A percentile compares a stretch with the other conserved stretches of the same genome.
These are phyloP conservation scores for Sporobolomyces roseus DNA, from an alignment of 768 basidiomycete genomes.

Conservation along the genomic window DNA sequence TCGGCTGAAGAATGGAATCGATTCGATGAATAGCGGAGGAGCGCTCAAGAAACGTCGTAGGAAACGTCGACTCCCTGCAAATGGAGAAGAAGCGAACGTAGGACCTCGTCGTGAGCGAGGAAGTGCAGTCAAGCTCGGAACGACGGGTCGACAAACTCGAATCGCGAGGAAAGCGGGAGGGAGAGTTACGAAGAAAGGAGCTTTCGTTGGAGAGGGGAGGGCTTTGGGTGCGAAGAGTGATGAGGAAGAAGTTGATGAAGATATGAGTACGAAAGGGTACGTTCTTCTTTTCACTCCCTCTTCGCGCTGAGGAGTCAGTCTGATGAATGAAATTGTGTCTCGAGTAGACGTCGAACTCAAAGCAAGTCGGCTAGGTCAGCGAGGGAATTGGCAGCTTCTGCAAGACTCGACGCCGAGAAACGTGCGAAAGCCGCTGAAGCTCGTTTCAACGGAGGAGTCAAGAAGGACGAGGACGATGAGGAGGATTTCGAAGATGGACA, in stretches of 20 bases:
- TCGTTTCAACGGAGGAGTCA: neutral
- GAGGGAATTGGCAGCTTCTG: conserved; percentile 18
- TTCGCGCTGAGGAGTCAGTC: neutral
- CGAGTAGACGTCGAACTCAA: conserved; percentile 7
- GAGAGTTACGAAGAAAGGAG: conserved; percentile 23
- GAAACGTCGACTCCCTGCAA: neutral
- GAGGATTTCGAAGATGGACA: neutral
- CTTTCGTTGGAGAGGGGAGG: conserved; percentile 24
- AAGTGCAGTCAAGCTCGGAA: conserved; percentile 13
- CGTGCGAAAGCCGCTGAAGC: conserved; percentile 12
- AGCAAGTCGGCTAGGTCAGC: conserved; percentile 13
- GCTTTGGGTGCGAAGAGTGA: neutral
- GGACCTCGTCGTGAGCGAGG: conserved; percentile 18
- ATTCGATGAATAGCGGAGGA: neutral
- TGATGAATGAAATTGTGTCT: neutral
- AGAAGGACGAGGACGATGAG: neutral
- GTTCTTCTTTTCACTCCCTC: neutral
- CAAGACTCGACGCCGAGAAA: conserved; percentile 3
- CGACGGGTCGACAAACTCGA: conserved; percentile 35
- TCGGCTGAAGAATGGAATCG: neutral
- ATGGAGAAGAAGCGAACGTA: neutral
- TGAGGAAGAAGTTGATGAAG: neutral
- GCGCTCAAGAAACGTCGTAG: conserved; percentile 8
- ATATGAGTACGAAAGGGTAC: conserved; percentile 31
- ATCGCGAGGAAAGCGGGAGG: conserved; percentile 28